phyloP scores from a whole-genome alignment of 805 yeast species.

The Yamadazyma takamatsuzukensis region DNA sequence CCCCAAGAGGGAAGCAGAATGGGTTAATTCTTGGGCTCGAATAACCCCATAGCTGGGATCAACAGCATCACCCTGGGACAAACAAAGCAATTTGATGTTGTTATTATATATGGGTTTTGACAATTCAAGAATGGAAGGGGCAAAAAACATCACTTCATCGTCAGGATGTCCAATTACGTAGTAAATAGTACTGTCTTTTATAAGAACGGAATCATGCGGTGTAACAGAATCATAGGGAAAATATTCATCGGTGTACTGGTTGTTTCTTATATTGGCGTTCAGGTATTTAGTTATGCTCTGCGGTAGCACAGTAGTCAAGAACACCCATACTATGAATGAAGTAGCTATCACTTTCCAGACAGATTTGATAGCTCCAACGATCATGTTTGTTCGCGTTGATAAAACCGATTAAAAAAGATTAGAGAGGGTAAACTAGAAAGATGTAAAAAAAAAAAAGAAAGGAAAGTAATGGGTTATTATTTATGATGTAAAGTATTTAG shows the following conservation, averaged over 20 bases:
- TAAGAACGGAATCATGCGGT: slow-evolving; percentile 30
- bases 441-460: too few relatives aligned
- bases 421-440: too few relatives aligned
- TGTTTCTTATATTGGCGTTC: slow-evolving; percentile 24
- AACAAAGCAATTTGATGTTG: slow-evolving; percentile 57
- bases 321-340: slow-evolving; percentile 35
- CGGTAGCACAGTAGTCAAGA: slow-evolving; percentile 38
- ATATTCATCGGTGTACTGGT: slow-evolving; percentile 16
- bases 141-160: slow-evolving; percentile 96
- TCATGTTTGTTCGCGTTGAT: slow-evolving; percentile 7
- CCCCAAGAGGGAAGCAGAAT: slow-evolving; percentile 55
- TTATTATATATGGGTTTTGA: slow-evolving; percentile 47
- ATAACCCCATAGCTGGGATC: slow-evolving; percentile 67
- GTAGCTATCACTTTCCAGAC: slow-evolving; percentile 3
- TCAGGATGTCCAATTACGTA: slow-evolving; percentile 92
- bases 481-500: too few relatives aligned
- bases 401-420: too few relatives aligned
- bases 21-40: slow-evolving; percentile 56
- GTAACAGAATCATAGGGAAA: slow-evolving; percentile 38
- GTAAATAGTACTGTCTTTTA: slow-evolving; percentile 36
- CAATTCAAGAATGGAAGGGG: slow-evolving; percentile 65
- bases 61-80: slow-evolving; percentile 65
- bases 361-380: slow-evolving; percentile 6
- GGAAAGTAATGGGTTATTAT: too few relatives aligned
- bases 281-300: slow-evolving; percentile 29